A percentile compares a stretch with the other conserved stretches of the same genome.
Evolutionary conservation across 1,284 basidiomycete genomes (phyloP).

Genomic region (Laetiporus sulphureus): DNA sequence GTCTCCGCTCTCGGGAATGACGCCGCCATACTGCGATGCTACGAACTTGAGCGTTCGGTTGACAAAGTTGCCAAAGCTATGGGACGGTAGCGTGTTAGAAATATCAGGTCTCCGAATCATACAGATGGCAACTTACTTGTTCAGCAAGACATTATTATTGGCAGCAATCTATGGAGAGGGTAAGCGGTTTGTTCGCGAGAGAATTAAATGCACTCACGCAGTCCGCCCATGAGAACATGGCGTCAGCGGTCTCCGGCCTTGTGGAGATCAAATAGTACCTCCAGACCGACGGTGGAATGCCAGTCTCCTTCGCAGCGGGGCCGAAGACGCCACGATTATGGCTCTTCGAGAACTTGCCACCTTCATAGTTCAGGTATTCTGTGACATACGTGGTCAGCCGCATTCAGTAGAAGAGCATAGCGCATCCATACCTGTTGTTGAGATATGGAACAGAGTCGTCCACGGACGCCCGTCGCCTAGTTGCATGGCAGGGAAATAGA

Average conservation of each 20-base stretch:
- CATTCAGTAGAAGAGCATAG: conserved; percentile 1
- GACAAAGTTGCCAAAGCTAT: conserved; percentile 94
- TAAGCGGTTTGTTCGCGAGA: not conserved
- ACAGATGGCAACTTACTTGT: conserved; percentile 61
- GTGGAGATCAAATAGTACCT: conserved; percentile 94
- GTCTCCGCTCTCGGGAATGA: conserved; percentile 76
- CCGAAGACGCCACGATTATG: conserved; percentile 97
- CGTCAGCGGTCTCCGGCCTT: conserved; percentile 90
- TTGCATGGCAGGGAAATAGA: conserved; percentile 91
- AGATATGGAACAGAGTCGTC: conserved; percentile 94
- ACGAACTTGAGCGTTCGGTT: conserved; percentile 94
- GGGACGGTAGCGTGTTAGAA: conserved; percentile 8
- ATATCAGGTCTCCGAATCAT: not conserved
- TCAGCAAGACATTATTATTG: conserved; percentile 92
- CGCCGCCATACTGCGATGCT: conserved; percentile 77
- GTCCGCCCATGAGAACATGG: conserved; percentile 96
- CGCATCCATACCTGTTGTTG: conserved; percentile 71
- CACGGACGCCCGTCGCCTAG: conserved; percentile 88
- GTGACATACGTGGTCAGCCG: conserved; percentile 4
- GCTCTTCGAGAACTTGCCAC: conserved; percentile 98
- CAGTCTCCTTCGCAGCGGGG: conserved; percentile 89
- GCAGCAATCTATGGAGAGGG: conserved; percentile 60
- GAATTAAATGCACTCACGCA: conserved; percentile 53
- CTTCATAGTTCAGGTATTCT: conserved; percentile 99
- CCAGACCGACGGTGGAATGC: conserved; percentile 93